Evolutionary conservation across 2,329 filamentous ascomycete genomes (phyloP), one percentile per base, ranked within the genome.

Genomic region (Penicillium brasilianum): DNA sequence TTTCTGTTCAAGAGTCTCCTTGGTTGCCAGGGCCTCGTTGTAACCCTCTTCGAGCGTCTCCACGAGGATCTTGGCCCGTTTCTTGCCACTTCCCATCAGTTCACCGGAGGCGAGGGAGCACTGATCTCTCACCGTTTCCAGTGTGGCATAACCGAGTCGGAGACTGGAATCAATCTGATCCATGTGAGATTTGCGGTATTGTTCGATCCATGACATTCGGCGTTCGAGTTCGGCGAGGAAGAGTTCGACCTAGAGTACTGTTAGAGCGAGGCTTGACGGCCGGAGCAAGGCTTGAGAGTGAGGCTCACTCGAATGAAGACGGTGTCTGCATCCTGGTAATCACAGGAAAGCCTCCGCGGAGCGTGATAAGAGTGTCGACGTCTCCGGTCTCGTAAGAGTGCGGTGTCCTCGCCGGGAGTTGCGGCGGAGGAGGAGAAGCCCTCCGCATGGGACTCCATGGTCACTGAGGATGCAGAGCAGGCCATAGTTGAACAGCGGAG

Each of bases 101-200:
- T 95, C 94, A 64, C 92, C 94, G 0, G 93, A 96, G 20, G 94
- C 93, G 66, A 93, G 88, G 41, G 92, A 92, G 77, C 95, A 99
- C 70, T 92, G 88, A 67, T 92, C 89, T 63, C 93, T 88, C 28
- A 99, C 93, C 8, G 92, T 88, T 72, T 94, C 90, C 1, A 99
- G 82, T 0, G 93, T 96, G 16, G 88, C 84, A 77, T 96, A 96
- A 20, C 94, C 92, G 67, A 91, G 87, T 46, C 91, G 89, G 58
- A 98, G 88, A 71, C 92, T 91, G 48, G 90, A 85, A 76, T 99
- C 95, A 68, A 96, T 85, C 63, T 90, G 90, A 61, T 93, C 80
- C 72, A 96, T 85, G 69, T 90, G 90, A 56, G 94, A 82, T 70
- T 96, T 92, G 65, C 91, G 89, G 72, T 96, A 97, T 65, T 87